phyloP scores from a whole-genome alignment of 108 stramenopile genomes.

The Skeletonema costatum region DNA sequence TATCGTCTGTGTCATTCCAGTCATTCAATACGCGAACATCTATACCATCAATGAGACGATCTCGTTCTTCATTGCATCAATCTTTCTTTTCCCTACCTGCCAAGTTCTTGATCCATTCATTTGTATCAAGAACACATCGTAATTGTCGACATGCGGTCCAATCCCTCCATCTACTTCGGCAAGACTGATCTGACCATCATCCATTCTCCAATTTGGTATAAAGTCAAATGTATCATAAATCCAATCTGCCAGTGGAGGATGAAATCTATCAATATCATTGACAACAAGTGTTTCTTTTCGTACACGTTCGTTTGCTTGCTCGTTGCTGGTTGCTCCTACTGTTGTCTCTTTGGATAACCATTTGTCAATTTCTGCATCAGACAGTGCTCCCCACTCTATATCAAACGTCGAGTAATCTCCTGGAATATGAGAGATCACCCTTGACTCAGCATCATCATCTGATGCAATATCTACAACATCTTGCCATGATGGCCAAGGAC shows the following conservation, averaged over 20 bases:
- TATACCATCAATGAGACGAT: slow-evolving; percentile 57
- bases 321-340: slow-evolving; percentile 13
- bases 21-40: slow-evolving; percentile 74
- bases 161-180: slow-evolving; percentile 78
- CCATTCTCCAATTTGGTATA: slow-evolving; percentile 79
- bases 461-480: slow-evolving; percentile 61
- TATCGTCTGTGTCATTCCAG: background rate
- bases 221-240: slow-evolving; percentile 56
- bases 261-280: slow-evolving; percentile 85
- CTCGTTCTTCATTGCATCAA: slow-evolving; percentile 62
- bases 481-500: slow-evolving; percentile 59
- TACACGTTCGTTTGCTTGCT: slow-evolving; percentile 1
- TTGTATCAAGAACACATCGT: slow-evolving; percentile 96
- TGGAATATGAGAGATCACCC: slow-evolving; percentile 55
- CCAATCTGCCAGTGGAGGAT: slow-evolving; percentile 76
- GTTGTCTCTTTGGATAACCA: slow-evolving; percentile 23
- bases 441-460: slow-evolving; percentile 52
- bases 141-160: slow-evolving; percentile 94
- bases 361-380: slow-evolving; percentile 11
- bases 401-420: slow-evolving; percentile 57
- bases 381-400: slow-evolving; percentile 65
- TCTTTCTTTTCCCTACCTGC: slow-evolving; percentile 58
- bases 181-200: slow-evolving; percentile 90
- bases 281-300: slow-evolving; percentile 66
- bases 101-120: slow-evolving; percentile 72